Conservation (phyloP, 2,329 filamentous ascomycete species). For the Diaporthe helianthi region DNA sequence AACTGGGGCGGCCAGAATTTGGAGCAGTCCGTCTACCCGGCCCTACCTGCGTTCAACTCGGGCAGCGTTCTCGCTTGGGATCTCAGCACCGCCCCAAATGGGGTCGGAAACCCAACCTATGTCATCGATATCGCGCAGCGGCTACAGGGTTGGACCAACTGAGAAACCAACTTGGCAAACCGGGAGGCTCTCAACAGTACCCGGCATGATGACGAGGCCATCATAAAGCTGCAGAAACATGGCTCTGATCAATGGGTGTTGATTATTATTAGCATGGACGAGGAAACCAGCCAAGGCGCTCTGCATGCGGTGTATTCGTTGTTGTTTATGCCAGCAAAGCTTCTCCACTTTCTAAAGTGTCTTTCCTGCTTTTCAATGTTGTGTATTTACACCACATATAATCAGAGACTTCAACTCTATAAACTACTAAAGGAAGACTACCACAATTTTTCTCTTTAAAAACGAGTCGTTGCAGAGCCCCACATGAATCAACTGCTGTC, state of each 20-base stretch:
- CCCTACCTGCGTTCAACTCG: slow-evolving; percentile 50
- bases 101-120: slow-evolving; percentile 20
- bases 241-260: not conserved
- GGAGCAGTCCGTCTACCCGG: slow-evolving; percentile 46
- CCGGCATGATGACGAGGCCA: too few species aligned
- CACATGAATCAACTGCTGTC: too few species aligned
- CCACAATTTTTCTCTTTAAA: too few species aligned
- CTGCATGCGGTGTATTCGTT: not conserved
- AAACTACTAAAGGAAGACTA: too few species aligned
- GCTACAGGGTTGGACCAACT: slow-evolving; percentile 14
- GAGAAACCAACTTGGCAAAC: not conserved
- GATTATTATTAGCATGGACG: not conserved
- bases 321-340: not conserved
- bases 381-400: not conserved
- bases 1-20: slow-evolving; percentile 41
- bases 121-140: slow-evolving; percentile 27
- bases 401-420: not conserved
- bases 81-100: slow-evolving; percentile 42
- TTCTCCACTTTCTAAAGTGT: not conserved
- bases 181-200: not conserved
- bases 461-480: too few species aligned
- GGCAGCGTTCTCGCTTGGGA: slow-evolving; percentile 45
- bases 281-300: too few species aligned
- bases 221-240: not conserved
- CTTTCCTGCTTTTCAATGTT: too few species aligned